phyloP scores from a whole-genome alignment of 2,329 filamentous ascomycete species.

The Endocalyx cinctus region DNA sequence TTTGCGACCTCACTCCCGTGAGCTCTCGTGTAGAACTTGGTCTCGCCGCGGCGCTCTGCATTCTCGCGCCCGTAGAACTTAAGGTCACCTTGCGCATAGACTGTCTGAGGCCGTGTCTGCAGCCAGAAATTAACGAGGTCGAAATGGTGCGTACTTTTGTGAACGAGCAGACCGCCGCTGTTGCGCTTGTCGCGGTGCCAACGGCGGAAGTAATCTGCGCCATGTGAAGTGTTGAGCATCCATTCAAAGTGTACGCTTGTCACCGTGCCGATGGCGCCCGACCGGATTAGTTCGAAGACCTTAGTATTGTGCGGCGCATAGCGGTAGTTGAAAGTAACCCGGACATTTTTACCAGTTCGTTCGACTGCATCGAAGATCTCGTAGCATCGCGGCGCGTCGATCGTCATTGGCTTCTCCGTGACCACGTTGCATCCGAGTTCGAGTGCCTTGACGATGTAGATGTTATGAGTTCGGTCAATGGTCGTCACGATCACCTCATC shows the following conservation, averaged over 20 bases:
- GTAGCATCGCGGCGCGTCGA: conserved; percentile 50
- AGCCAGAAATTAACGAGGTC: conserved; percentile 62
- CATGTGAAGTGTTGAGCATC: conserved; percentile 58
- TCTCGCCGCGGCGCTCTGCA: conserved; percentile 50
- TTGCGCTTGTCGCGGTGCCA: conserved; percentile 61
- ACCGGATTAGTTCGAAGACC: conserved; percentile 47
- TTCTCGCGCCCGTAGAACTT: conserved; percentile 60
- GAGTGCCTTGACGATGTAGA: conserved; percentile 55
- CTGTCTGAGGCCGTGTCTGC: conserved; percentile 47
- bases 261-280: conserved; percentile 52
- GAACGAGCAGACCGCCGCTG: conserved; percentile 54
- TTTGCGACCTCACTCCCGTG: conserved; percentile 46
- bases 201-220: conserved; percentile 59
- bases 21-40: conserved; percentile 45
- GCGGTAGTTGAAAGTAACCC: conserved; percentile 61
- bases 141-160: conserved; percentile 62
- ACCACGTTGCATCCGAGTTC: conserved; percentile 56
- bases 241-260: conserved; percentile 59
- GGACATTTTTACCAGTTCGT: conserved; percentile 42
- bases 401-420: conserved; percentile 64
- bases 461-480: conserved; percentile 57
- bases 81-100: conserved; percentile 54
- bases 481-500: conserved; percentile 61
- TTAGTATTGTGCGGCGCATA: conserved; percentile 63
- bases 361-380: conserved; percentile 52